Conservation (phyloP, 192 early-diverging fungal species). For the Ramicandelaber brevisporus region DNA sequence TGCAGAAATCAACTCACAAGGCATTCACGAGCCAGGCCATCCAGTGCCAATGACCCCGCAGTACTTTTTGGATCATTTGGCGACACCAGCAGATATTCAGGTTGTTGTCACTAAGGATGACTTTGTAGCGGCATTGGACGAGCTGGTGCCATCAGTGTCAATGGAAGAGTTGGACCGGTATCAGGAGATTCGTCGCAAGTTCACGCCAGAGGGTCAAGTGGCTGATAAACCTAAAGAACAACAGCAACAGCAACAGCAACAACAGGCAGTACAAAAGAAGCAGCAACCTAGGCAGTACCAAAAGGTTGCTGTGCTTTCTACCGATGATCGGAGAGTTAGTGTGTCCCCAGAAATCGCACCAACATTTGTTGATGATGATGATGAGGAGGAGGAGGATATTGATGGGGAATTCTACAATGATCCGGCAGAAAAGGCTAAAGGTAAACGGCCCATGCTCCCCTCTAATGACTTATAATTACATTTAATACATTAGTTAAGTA, state of each 20-base stretch:
- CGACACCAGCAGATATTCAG: constrained; percentile 32
- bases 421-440: too few species aligned
- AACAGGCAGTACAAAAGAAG: too few species aligned
- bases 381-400: too few species aligned
- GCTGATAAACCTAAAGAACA: constrained; percentile 8
- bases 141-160: constrained; percentile 73
- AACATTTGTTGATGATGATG: too few species aligned
- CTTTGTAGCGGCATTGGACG: constrained; percentile 57
- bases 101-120: constrained; percentile 62
- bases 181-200: constrained; percentile 48
- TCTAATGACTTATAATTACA: too few species aligned
- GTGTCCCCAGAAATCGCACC: too few species aligned
- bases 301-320: too few species aligned
- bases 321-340: too few species aligned
- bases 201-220: too few species aligned
- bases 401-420: too few species aligned
- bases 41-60: constrained; percentile 53
- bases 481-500: too few species aligned
- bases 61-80: constrained; percentile 77
- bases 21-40: constrained; percentile 9
- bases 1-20: constrained; percentile 9
- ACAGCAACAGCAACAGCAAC: constrained; percentile 2
- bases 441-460: too few species aligned
- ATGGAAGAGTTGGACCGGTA: constrained; percentile 73
- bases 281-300: neutral